Evolutionary conservation across 257 asterid genomes (phyloP).

Genomic region (Haberlea rhodopensis): DNA sequence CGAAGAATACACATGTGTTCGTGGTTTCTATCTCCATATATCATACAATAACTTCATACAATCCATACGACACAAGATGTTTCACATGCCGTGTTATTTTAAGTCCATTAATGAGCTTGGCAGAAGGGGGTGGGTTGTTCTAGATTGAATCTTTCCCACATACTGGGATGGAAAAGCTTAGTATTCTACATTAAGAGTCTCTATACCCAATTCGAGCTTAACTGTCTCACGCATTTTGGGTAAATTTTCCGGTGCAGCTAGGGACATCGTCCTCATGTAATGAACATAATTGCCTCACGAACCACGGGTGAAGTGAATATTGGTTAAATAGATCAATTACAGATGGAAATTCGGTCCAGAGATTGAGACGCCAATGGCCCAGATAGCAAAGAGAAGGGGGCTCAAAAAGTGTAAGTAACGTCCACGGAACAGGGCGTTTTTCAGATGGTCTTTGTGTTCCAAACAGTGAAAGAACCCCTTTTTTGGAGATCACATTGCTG

Average conservation of each 20-base stretch:
- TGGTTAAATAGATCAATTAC: constrained; percentile 3
- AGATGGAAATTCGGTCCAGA: neutral
- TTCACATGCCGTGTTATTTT: neutral
- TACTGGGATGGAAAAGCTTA: neutral
- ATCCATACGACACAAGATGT: neutral
- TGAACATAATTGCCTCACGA: neutral
- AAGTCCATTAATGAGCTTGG: neutral
- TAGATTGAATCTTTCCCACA: neutral
- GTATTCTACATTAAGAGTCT: neutral
- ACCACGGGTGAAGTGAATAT: neutral
- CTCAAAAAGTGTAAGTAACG: neutral
- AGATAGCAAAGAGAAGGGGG: neutral
- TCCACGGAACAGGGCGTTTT: neutral
- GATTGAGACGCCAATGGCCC: neutral
- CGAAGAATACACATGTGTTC: neutral
- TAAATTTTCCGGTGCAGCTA: neutral
- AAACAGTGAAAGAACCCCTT: constrained; percentile 55
- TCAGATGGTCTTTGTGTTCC: constrained; percentile 52
- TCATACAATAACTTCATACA: neutral
- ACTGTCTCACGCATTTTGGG: neutral
- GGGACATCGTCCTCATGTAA: neutral
- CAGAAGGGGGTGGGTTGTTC: neutral
- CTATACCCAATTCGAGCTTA: neutral
- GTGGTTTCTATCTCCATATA: neutral
- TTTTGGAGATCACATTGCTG: constrained; percentile 49